Base-by-base conservation (phyloP, 1,139 yeast species). In the Saccharomyces hybrid region DNA sequence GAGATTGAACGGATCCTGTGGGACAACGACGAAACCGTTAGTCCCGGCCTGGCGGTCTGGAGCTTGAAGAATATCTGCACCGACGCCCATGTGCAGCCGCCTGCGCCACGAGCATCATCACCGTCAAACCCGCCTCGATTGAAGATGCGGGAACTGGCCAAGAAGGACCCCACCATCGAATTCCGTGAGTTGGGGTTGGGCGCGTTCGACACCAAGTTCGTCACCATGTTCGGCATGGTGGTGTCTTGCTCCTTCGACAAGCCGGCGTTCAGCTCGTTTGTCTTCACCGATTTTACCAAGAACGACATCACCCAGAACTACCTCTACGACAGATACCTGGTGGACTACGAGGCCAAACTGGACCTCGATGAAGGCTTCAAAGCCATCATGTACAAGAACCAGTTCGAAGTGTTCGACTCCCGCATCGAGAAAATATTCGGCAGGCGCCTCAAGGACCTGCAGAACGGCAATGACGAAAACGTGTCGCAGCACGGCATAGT, bases 401-500 rank as follows among this genome's bases (percentile, higher is more conserved):
- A 58, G 8, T 62, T 59, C 42, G 47, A 50, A 4, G 28, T 34
- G 27, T 58, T 64, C 31, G 53, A 62, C 47, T n/a, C 49, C 6
- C 29, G 51, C 31, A 42, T 64, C 19, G 48, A 27, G 47, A 21
- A 38, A 7, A 47, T 50, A 4, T 61, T 53, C 50, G 56, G 55
- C 27, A 46, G 32, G 9, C 47, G 56, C 32, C 44, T 59, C 12
- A 47, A 49, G 6, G 60, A 58, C 4, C 55, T 59, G 34, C 50
- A 49, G 16, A 56, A 53, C 47, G 58, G 55, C n/a, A 56, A 56
- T 21, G 61, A 59, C 32, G 54, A 55, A 21, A 64, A 64, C 50
- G 44, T 61, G 32, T 58, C 66, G 4, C 59, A 61, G 42, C 54
- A 53, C 19, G 68, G 69, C 24, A 65, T 68, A 6, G 55, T 67